These are phyloP conservation scores for Apiospora sp. DNA, from an alignment of 2,329 filamentous ascomycete species.

Conservation along the genomic window DNA sequence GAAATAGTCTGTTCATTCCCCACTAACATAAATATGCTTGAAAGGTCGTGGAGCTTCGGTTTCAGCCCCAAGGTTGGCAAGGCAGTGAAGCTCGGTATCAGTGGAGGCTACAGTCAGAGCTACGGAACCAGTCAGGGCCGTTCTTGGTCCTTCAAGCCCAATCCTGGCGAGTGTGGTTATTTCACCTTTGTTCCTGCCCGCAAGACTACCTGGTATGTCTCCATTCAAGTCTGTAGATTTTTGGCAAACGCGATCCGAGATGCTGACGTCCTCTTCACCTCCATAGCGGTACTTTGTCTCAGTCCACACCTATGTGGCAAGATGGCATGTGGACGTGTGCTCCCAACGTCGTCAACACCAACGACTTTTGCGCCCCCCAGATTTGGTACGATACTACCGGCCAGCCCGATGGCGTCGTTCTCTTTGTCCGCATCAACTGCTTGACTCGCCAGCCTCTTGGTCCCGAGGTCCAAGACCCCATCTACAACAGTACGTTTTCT, in stretches of 20 bases:
- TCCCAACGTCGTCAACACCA: conserved; percentile 7
- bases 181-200: conserved; percentile 33
- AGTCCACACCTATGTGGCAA: conserved; percentile 8
- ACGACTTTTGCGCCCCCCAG: conserved; percentile 24
- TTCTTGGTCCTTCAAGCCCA: conserved; percentile 25
- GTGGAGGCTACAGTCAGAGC: conserved; percentile 28
- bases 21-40: not conserved
- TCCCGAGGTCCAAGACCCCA: conserved; percentile 29
- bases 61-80: conserved; percentile 40
- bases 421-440: conserved; percentile 35
- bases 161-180: conserved; percentile 31
- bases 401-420: conserved; percentile 28
- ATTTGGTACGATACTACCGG: conserved; percentile 23
- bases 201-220: conserved; percentile 28
- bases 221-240: no score
- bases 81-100: conserved; percentile 37
- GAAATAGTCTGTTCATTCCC: not conserved
- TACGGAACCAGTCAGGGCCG: conserved; percentile 8
- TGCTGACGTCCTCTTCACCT: not conserved
- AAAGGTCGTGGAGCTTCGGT: conserved; percentile 41
- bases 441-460: conserved; percentile 30
- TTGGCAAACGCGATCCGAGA: not conserved
- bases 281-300: conserved; percentile 26
- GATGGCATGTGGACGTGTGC: conserved; percentile 18
- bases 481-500: conserved; percentile 28